Base-by-base conservation (phyloP, 108 stramenopile species). In the Cyclotella sp. region DNA sequence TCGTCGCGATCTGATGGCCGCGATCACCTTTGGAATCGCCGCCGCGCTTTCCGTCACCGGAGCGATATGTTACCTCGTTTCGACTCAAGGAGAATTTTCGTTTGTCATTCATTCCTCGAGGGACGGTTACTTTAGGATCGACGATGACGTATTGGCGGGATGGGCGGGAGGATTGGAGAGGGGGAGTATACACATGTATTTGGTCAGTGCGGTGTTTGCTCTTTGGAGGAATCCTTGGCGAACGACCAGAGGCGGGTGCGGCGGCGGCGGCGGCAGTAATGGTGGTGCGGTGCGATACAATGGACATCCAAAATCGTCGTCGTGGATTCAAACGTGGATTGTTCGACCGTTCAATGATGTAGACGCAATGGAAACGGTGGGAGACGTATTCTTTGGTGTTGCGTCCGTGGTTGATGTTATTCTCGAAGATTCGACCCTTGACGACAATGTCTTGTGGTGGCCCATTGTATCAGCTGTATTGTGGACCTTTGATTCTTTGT, bases 381-480 rank as follows among this genome's bases (percentile, higher is more conserved):
- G 79, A 0, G 79, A 81, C 43, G 9, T 64, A 12, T 75, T 81
- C 68, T 81, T 81, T 41, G 74, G 74, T 10, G 13, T 75, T 22
- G 79, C 79, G 5, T 75, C 79, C n/a, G 45, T 81, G 14, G 49
- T 70, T 21, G 79, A 81, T 63, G 79, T 81, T 0, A 44, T 75
- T 26, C 74, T 81, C 0, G 40, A 40, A n/a, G 74, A 75, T 63
- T 75, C 52, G 7, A 64, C 68, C 5, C 45, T 70, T 7, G 79
- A 81, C 63, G 79, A 81, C 44, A 68, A 69, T 18, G 70, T 76
- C n/a, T 58, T 68, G 30, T 75, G 75, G 75, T 70, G 74, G 74
- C 68, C 79, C 9, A 62, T 81, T 7, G 40, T 76, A 8, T 76
- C 74, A 8, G 67, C 79, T 4, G 42, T 69, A 0, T 55, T 81